phyloP scores from a whole-genome alignment of 345 rosid species.

The Atalantia buxifolia region DNA sequence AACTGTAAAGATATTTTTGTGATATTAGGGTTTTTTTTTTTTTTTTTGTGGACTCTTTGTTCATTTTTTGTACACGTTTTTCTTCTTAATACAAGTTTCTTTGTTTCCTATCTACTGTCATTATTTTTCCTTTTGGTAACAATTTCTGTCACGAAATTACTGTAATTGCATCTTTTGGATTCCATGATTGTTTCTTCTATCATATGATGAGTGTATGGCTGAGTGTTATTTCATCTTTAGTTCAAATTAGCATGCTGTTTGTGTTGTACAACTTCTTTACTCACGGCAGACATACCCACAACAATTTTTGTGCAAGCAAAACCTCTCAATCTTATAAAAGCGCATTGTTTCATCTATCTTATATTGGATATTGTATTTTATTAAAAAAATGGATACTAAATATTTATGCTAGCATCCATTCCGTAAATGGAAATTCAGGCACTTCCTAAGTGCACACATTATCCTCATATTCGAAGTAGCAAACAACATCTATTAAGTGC shows the following conservation, averaged over 20 bases:
- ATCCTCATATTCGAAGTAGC: not conserved
- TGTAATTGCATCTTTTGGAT: not conserved
- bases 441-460: not conserved
- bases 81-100: too few species aligned
- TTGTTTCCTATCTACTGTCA: too few species aligned
- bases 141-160: not conserved
- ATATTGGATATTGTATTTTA: not conserved
- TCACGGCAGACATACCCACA: not conserved
- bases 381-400: too few species aligned
- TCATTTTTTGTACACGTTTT: too few species aligned
- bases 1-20: too few species aligned
- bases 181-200: not conserved
- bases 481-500: not conserved
- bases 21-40: too few species aligned
- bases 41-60: too few species aligned
- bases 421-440: not conserved
- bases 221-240: not conserved
- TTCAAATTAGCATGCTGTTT: not conserved
- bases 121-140: not conserved
- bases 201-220: not conserved
- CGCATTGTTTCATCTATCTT: not conserved
- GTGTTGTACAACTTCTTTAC: too few species aligned
- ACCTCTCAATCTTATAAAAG: not conserved
- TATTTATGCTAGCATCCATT: not conserved
- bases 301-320: not conserved